These are phyloP conservation scores for Podospora comata DNA, from an alignment of 495 filamentous ascomycete species.

Conservation along the genomic window DNA sequence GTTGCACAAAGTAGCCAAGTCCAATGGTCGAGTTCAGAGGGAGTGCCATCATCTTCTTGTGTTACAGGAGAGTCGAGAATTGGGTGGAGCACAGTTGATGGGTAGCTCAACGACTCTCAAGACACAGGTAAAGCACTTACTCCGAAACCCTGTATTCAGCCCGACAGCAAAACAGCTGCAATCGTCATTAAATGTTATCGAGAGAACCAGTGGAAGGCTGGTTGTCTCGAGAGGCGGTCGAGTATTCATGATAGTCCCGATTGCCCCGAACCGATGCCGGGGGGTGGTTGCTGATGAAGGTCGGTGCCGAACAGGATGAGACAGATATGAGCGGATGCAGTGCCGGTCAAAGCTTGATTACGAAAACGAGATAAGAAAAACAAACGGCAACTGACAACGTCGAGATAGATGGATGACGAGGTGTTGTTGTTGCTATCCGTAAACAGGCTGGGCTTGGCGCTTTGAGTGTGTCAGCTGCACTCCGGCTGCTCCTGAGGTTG, in stretches of 20 bases:
- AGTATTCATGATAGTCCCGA: constrained; percentile 71
- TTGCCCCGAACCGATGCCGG: not conserved
- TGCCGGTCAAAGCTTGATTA: not conserved
- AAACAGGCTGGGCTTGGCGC: not conserved
- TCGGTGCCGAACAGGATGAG: not conserved
- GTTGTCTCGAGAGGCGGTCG: constrained; percentile 78
- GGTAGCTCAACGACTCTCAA: not conserved
- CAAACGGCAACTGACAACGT: not conserved
- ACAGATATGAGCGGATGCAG: constrained; percentile 7
- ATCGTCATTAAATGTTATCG: constrained; percentile 82
- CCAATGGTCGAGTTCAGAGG: not conserved
- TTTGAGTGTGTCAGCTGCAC: not conserved
- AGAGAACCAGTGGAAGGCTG: constrained; percentile 70
- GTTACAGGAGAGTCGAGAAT: not conserved
- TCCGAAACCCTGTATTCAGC: constrained; percentile 79
- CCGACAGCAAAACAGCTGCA: constrained; percentile 86
- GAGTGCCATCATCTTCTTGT: not conserved
- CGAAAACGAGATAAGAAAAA: not conserved
- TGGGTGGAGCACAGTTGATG: not conserved
- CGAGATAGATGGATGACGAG: not conserved
- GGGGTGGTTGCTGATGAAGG: not conserved
- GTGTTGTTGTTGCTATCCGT: not conserved
- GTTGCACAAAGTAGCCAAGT: not conserved
- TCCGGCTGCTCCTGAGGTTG: not conserved
- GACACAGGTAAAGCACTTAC: constrained; percentile 48